Evolutionary conservation across 805 yeast genomes (phyloP).

Genomic region (Barnettozyma vustinii): DNA sequence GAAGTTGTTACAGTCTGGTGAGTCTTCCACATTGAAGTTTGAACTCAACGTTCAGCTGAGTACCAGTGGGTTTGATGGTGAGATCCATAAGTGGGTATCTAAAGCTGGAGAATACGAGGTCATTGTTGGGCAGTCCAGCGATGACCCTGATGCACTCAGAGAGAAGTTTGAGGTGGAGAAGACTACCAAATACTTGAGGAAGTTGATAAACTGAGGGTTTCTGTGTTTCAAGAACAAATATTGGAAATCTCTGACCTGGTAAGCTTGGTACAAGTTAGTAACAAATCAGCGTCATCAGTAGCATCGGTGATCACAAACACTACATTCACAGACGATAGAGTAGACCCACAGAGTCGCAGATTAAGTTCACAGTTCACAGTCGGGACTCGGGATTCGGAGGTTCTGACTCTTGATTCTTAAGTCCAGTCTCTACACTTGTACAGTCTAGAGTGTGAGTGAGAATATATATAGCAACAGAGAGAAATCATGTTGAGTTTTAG

Average conservation of each 20-base stretch:
- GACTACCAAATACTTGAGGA: slow-evolving; percentile 7
- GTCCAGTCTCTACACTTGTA: too few species aligned
- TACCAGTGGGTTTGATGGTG: slow-evolving; percentile 49
- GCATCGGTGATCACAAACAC: too few species aligned
- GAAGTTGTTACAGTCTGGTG: slow-evolving; percentile 41
- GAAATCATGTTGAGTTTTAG: background rate
- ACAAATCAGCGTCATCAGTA: too few species aligned
- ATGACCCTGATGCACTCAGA: slow-evolving; percentile 13
- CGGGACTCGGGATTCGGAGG: too few species aligned
- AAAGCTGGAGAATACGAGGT: slow-evolving; percentile 47
- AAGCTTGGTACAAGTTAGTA: too few species aligned
- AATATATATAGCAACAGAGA: too few species aligned
- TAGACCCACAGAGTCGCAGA: too few species aligned
- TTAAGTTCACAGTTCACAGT: too few species aligned
- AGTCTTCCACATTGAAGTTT: slow-evolving; percentile 32
- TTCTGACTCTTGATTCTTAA: too few species aligned
- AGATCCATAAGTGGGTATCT: slow-evolving; percentile 43
- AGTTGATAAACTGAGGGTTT: background rate
- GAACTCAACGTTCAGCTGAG: slow-evolving; percentile 41
- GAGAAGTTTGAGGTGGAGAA: slow-evolving; percentile 2
- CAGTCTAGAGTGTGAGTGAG: too few species aligned
- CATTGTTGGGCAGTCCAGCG: slow-evolving; percentile 35
- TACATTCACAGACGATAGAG: too few species aligned
- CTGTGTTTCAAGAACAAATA: background rate
- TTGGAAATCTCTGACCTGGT: too few species aligned